These are phyloP conservation scores for Populus nigra DNA, from an alignment of 345 rosid species.

Conservation along the genomic window DNA sequence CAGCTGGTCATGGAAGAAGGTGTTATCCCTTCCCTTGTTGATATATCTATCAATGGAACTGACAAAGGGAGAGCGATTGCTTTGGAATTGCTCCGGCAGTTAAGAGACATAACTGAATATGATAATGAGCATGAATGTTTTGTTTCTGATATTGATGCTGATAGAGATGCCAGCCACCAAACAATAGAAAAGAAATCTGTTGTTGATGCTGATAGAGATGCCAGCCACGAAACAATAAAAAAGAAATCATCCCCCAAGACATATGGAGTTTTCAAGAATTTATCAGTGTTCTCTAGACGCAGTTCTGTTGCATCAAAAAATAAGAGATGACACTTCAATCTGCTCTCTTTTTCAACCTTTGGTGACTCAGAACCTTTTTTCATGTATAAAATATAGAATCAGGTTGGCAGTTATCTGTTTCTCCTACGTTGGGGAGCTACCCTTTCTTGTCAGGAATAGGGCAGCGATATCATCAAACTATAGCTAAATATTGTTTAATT, in stretches of 20 bases:
- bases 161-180: slow-evolving; percentile 15
- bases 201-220: no score
- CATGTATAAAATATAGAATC: background rate
- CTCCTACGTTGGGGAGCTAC: background rate
- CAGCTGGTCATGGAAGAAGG: slow-evolving; percentile 61
- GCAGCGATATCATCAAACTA: slow-evolving; percentile 2
- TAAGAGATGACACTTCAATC: slow-evolving; percentile 37
- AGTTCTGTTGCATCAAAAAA: slow-evolving; percentile 20
- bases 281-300: slow-evolving; percentile 19
- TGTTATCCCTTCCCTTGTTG: slow-evolving; percentile 49
- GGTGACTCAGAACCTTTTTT: background rate
- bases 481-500: slow-evolving; percentile 7
- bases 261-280: slow-evolving; percentile 31
- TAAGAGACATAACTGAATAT: slow-evolving; percentile 35
- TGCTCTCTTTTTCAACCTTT: slow-evolving; percentile 8
- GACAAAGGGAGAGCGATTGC: slow-evolving; percentile 57
- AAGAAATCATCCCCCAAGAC: slow-evolving; percentile 31
- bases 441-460: background rate
- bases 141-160: slow-evolving; percentile 10
- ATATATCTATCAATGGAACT: slow-evolving; percentile 58
- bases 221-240: no score
- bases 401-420: slow-evolving; percentile 24
- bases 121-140: slow-evolving; percentile 21
- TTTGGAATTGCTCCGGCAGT: slow-evolving; percentile 62
- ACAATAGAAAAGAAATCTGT: slow-evolving; percentile 25